Base-by-base conservation (phyloP, 108 stramenopile genomes). In the Conticribra weissflogii region DNA sequence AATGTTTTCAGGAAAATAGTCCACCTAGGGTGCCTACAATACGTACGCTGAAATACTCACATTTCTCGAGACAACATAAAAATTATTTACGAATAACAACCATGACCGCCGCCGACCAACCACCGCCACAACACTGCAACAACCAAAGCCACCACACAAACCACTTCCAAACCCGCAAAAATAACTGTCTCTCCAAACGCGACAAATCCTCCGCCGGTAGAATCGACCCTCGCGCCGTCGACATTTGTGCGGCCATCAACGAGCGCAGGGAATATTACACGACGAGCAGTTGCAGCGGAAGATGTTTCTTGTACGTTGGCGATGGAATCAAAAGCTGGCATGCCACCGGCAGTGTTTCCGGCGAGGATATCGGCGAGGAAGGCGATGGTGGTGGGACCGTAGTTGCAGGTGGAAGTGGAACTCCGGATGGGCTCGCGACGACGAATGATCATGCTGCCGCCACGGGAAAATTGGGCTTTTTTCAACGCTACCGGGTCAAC, bases 141-240 rank as follows among this genome's bases (percentile, higher is more conserved):
- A 12, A 5, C 36, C 36, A 41, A 41, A 49, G 32, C 18, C 75
- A 69, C 21, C 54, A 68, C 18, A 57, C 44, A 36, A 50, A 81
- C 24, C 83, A 81, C 46, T 94, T 94, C 65, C 84, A 82, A 70
- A 84, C 83, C 53, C 81, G 83, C 74, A 94, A 94, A 60, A 50
- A 55, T 1, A 82, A 84, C 57, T 82, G 85, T 41, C 80, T 92
- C 19, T 86, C 83, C 34, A 92, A 93, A 81, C 83, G 91, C 0
- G 92, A 96, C 73, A 91, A 91, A 67, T 87, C 86, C 52, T 90
- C 78, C 25, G 88, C 90, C 0, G 91, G 92, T 8, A 79, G 91
- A 0, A 93, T 96, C 59, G 95, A 96, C 70, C 80, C 89, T 8
- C 79, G 74, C n/a, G 92, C 89, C 24, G 92, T 92, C 16, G 81